Evolutionary conservation across 768 basidiomycete species (phyloP), one percentile per base, ranked within the genome.

Genomic region (Rhizopogon vesiculosus): DNA sequence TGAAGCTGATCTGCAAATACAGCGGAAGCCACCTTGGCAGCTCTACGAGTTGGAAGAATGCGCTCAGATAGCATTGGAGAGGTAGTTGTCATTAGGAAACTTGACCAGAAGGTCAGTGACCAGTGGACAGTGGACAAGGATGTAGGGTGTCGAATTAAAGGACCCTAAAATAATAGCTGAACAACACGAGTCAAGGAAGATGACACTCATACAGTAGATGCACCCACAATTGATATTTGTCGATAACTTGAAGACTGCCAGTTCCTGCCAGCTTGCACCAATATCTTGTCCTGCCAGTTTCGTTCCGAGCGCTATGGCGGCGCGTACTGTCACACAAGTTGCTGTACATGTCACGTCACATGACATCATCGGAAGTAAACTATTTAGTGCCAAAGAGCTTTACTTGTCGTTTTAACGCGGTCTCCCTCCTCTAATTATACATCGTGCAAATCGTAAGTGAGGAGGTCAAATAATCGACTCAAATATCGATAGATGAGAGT

Each of bases 1-100:
- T 60, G 62, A 38, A 69, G 65, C 42, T 76, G 74, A 9, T 61
- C 66, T 44, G 67, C 61, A 56, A 78, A 64, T 53, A 58, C 64
- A 3, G 62, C 67, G 2, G 61, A 53, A 44, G 76, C 76, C 19
- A 60, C 65, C 46, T 63, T 51, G 0, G 74, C 74, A 3, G 75
- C 72, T 25, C 64, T 66, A 7, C 75, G 74, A 31, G 60, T 52
- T 7, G 72, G 69, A 8, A 65, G 38, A 15, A 63, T 51, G 7
- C 39, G 56, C 9, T 55, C 64, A 1, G 56, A 59, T 38, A 62
- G 42, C n/a, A 54, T 19, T 7, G 45, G 28, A 15, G 46, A 54
- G 12, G 43, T 35, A 25, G 52, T 19, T 33, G 45, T 19, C 46
- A 48, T 35, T 19, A 4, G 13, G 18, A 35, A 31, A 18, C 3